Evolutionary conservation across 805 yeast genomes (phyloP).

Genomic region (Ogataea kodamae): DNA sequence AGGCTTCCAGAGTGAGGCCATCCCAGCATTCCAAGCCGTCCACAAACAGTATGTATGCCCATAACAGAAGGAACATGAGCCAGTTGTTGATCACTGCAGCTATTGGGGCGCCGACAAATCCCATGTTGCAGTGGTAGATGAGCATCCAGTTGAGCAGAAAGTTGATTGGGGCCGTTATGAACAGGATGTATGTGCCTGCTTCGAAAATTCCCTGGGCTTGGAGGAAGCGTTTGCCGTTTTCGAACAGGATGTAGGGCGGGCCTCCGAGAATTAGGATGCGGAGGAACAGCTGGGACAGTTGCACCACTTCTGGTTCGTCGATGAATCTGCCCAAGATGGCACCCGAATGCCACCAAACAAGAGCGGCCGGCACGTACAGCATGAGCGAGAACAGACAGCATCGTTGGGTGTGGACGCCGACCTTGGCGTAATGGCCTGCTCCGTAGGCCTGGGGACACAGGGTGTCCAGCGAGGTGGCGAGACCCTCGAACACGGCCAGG

Average conservation of each 20-base stretch:
- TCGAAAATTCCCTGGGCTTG: slow-evolving; percentile 80
- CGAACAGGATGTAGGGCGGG: slow-evolving; percentile 69
- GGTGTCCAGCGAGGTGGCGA: slow-evolving; percentile 72
- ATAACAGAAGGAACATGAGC: slow-evolving; percentile 57
- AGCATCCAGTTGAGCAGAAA: slow-evolving; percentile 61
- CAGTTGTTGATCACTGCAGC: slow-evolving; percentile 70
- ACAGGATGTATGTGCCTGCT: slow-evolving; percentile 67
- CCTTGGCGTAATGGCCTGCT: slow-evolving; percentile 55
- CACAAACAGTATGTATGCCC: slow-evolving; percentile 51
- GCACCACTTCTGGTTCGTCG: slow-evolving; percentile 42
- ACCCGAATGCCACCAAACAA: slow-evolving; percentile 61
- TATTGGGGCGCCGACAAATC: slow-evolving; percentile 74
- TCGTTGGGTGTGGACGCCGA: slow-evolving; percentile 65
- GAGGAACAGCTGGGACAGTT: slow-evolving; percentile 56
- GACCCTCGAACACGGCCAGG: slow-evolving; percentile 71
- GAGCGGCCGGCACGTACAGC: slow-evolving; percentile 55
- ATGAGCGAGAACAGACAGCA: slow-evolving; percentile 61
- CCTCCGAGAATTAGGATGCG: slow-evolving; percentile 58
- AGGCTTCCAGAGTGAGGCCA: slow-evolving; percentile 43
- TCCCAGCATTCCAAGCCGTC: slow-evolving; percentile 74
- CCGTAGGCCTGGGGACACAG: slow-evolving; percentile 80
- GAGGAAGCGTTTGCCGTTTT: slow-evolving; percentile 66
- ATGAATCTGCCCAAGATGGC: slow-evolving; percentile 43
- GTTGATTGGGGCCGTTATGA: slow-evolving; percentile 69
- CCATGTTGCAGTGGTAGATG: slow-evolving; percentile 54